A percentile compares a stretch with the other conserved stretches of the same genome.
Conservation (phyloP, 2,329 filamentous ascomycete genomes). For the Botrytis tulipae region DNA sequence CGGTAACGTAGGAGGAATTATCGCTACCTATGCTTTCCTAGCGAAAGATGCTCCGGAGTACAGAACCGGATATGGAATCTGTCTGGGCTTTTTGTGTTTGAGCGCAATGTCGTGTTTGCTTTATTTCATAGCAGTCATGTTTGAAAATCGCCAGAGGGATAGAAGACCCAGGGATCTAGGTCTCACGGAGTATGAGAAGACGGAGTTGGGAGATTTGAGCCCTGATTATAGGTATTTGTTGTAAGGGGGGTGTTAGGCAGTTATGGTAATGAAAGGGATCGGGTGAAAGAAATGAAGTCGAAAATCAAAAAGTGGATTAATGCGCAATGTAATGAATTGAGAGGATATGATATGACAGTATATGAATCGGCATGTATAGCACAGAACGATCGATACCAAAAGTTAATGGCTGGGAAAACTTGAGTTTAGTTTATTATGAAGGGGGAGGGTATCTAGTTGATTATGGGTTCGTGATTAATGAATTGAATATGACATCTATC, state of each 20-base stretch:
- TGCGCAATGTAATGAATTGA: neutral
- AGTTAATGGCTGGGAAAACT: neutral
- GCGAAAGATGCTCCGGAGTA: conserved; percentile 66
- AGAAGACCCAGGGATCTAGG: conserved; percentile 46
- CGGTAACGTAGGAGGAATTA: conserved; percentile 77
- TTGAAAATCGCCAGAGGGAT: conserved; percentile 60
- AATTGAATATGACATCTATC: neutral
- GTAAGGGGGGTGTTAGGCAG: neutral
- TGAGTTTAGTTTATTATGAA: neutral
- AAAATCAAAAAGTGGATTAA: neutral
- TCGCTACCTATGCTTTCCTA: conserved; percentile 70
- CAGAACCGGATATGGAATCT: conserved; percentile 72
- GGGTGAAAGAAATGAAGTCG: neutral
- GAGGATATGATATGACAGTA: neutral
- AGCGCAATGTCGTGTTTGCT: conserved; percentile 58
- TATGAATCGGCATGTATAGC: neutral
- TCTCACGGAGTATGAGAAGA: conserved; percentile 61
- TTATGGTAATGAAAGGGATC: neutral
- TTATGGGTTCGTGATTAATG: neutral
- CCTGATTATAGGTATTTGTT: conserved; percentile 40
- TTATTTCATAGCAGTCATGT: conserved; percentile 59
- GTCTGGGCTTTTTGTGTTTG: conserved; percentile 69
- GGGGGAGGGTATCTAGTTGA: neutral
- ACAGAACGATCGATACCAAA: neutral
- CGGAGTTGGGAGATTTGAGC: conserved; percentile 43